Percentiles rank a stretch among this genome's conserved stretches.
These are phyloP conservation scores for Steccherinum ochraceum DNA, from an alignment of 768 basidiomycete species.

Conservation along the genomic window DNA sequence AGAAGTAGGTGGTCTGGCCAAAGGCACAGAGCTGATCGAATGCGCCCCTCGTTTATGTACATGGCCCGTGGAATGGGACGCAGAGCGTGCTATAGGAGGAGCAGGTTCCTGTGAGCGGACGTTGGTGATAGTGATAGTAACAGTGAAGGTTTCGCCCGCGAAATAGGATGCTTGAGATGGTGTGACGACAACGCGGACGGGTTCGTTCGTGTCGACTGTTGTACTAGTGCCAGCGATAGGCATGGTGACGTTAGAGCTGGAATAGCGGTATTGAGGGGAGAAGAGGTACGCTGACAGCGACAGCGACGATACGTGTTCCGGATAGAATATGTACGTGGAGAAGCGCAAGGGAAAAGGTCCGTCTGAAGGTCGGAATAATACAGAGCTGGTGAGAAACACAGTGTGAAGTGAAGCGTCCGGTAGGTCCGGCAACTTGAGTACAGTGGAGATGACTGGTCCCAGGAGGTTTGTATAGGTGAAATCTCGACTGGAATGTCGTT, in stretches of 20 bases:
- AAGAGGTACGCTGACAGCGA: no score
- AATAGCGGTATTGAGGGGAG: no score
- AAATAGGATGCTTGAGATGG: slow-evolving; percentile 89
- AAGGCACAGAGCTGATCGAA: slow-evolving; percentile 77
- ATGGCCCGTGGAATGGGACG: slow-evolving; percentile 24
- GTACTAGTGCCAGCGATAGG: slow-evolving; percentile 1
- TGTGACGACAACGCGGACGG: slow-evolving; percentile 61
- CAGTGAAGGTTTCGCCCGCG: slow-evolving; percentile 83
- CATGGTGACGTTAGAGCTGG: slow-evolving; percentile 2
- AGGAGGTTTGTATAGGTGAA: neutral
- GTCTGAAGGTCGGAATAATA: neutral
- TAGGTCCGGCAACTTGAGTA: neutral
- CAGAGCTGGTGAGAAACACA: neutral
- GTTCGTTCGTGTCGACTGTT: slow-evolving; percentile 16
- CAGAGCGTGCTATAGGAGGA: slow-evolving; percentile 24
- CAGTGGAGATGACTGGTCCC: neutral
- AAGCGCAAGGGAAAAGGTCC: no score
- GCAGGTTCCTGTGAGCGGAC: slow-evolving; percentile 48
- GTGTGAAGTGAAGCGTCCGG: neutral
- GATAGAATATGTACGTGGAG: neutral
- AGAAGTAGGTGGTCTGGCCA: slow-evolving; percentile 78
- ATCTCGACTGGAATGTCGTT: neutral
- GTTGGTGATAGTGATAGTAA: slow-evolving; percentile 84
- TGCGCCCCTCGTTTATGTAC: slow-evolving; percentile 68
- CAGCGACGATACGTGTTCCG: neutral